phyloP scores from a whole-genome alignment of 176 grass and related monocot species.

The Oryza rufipogon region DNA sequence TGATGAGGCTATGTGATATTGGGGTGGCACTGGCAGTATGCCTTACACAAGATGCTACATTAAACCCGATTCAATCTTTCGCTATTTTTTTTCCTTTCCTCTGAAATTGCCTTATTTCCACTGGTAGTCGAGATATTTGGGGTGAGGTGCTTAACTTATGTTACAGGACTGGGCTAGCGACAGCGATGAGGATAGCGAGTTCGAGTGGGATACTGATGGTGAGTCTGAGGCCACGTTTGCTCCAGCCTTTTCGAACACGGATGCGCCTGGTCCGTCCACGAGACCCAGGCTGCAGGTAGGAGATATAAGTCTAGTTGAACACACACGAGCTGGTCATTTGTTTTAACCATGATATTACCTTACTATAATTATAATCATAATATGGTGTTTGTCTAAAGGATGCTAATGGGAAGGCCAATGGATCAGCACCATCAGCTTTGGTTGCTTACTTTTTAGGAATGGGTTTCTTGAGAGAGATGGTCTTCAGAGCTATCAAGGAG shows the following conservation, averaged over 20 bases:
- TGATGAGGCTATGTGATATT: background rate
- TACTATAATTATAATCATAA: slow-evolving; percentile 28
- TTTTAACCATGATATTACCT: slow-evolving; percentile 14
- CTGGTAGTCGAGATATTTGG: slow-evolving; percentile 40
- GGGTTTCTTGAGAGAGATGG: slow-evolving; percentile 60
- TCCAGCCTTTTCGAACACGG: background rate
- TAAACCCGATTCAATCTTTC: background rate
- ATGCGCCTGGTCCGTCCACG: slow-evolving; percentile 21
- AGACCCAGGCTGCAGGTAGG: slow-evolving; percentile 28
- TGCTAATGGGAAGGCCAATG: slow-evolving; percentile 31
- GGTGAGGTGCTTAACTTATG: slow-evolving; percentile 15
- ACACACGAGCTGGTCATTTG: background rate
- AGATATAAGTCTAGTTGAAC: background rate
- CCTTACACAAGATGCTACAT: background rate
- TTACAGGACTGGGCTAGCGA: slow-evolving; percentile 50
- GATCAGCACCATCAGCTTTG: slow-evolving; percentile 30
- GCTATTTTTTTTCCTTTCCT: background rate
- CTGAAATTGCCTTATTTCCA: too few relatives aligned
- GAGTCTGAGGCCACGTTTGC: slow-evolving; percentile 24
- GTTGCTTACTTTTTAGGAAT: slow-evolving; percentile 50
- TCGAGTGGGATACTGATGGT: slow-evolving; percentile 47
- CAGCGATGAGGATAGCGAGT: slow-evolving; percentile 33
- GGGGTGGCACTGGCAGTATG: background rate
- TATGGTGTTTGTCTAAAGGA: slow-evolving; percentile 41
- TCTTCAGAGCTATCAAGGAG: slow-evolving; percentile 54